These are phyloP conservation scores for Xylaria cubensis DNA, from an alignment of 495 filamentous ascomycete species.

Conservation along the genomic window DNA sequence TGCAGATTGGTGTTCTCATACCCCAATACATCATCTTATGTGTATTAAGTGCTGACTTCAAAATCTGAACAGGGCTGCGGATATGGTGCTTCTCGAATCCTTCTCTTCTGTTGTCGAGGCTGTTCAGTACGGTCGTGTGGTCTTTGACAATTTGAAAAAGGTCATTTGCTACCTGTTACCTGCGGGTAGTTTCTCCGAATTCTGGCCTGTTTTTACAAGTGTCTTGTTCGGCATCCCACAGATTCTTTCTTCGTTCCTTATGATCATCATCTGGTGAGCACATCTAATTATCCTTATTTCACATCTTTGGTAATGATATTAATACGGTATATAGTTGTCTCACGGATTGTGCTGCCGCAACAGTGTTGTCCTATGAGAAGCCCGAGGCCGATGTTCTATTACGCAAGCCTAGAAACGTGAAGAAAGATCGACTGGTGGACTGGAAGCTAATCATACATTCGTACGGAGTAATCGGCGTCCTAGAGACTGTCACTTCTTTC, in stretches of 20 bases:
- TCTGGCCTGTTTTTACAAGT: constrained; percentile 75
- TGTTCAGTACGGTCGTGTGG: constrained; percentile 67
- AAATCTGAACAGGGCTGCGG: constrained; percentile 54
- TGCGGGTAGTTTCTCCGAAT: constrained; percentile 70
- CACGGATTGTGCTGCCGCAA: constrained; percentile 70
- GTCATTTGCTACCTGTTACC: constrained; percentile 76
- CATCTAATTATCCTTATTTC: not conserved
- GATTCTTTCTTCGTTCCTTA: constrained; percentile 69
- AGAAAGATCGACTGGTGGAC: constrained; percentile 69
- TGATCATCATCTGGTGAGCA: constrained; percentile 66
- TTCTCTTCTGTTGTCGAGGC: constrained; percentile 73
- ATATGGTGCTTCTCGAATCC: constrained; percentile 72
- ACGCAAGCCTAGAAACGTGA: constrained; percentile 64
- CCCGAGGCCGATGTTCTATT: constrained; percentile 73
- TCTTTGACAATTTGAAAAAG: constrained; percentile 77
- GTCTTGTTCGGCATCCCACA: constrained; percentile 73
- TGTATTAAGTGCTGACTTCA: not conserved
- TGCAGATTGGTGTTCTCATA: no score
- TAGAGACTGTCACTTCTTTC: constrained; percentile 66
- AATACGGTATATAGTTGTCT: constrained; percentile 61
- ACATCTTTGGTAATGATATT: constrained; percentile 11
- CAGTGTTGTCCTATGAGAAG: constrained; percentile 71
- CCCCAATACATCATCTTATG: not conserved
- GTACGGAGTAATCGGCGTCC: constrained; percentile 67
- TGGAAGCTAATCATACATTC: constrained; percentile 67